Evolutionary conservation across 2,329 filamentous ascomycete species (phyloP).

Genomic region (Pyrenophora teres): DNA sequence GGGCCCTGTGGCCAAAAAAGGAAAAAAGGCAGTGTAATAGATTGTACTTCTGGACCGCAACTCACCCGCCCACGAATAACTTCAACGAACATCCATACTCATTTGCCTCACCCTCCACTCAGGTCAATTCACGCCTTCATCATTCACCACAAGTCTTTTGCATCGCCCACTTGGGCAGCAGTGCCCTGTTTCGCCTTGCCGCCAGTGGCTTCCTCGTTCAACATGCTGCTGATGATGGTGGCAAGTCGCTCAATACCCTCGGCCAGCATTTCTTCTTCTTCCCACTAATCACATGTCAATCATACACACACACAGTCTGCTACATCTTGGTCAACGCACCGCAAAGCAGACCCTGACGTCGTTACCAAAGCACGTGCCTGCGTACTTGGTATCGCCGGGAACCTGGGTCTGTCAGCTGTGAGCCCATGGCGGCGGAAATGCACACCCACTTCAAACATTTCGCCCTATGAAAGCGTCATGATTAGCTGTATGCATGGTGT

Average conservation of each 20-base stretch:
- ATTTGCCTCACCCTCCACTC: neutral
- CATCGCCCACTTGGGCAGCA: conserved; percentile 24
- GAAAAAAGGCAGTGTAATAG: neutral
- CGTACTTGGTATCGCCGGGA: conserved; percentile 53
- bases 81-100: neutral
- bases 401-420: conserved; percentile 36
- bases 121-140: neutral
- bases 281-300: conserved; percentile 51
- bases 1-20: neutral
- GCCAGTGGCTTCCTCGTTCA: conserved; percentile 34
- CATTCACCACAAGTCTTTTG: conserved; percentile 42
- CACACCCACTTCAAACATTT: conserved; percentile 63
- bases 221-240: conserved; percentile 51
- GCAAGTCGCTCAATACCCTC: conserved; percentile 71
- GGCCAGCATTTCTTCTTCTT: conserved; percentile 65
- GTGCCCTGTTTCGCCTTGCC: conserved; percentile 16
- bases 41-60: neutral
- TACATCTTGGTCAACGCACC: conserved; percentile 13
- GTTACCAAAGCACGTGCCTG: conserved; percentile 59
- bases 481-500: conserved; percentile 23
- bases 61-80: neutral
- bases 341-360: conserved; percentile 50
- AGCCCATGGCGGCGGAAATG: conserved; percentile 48
- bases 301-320: no score
- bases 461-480: conserved; percentile 56